Conservation (phyloP, 495 filamentous ascomycete genomes). For the Hyaloscypha bicolor region DNA sequence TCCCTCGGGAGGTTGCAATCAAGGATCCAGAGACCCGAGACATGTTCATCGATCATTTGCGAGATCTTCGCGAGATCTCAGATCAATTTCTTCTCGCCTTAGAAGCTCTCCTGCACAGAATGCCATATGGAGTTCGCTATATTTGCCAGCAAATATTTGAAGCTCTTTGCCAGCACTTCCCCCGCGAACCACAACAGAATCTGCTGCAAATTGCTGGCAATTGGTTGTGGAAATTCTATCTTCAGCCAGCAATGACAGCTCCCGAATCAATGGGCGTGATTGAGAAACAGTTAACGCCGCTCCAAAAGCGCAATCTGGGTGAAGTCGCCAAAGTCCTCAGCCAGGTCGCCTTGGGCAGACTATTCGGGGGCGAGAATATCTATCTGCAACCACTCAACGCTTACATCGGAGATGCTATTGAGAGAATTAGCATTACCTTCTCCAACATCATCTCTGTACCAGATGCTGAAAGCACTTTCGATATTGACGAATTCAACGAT, state of each 20-base stretch:
- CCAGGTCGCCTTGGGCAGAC: slow-evolving; percentile 80
- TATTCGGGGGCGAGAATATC: slow-evolving; percentile 92
- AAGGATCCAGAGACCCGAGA: slow-evolving; percentile 88
- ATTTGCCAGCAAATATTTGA: slow-evolving; percentile 87
- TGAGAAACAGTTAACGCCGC: slow-evolving; percentile 81
- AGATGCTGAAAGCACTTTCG: slow-evolving; percentile 86
- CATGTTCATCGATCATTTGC: slow-evolving; percentile 89
- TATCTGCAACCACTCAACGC: slow-evolving; percentile 93
- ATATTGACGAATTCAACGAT: slow-evolving; percentile 98
- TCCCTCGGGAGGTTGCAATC: slow-evolving; percentile 90
- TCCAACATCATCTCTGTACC: slow-evolving; percentile 75
- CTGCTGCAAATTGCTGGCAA: slow-evolving; percentile 83
- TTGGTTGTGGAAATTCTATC: slow-evolving; percentile 93
- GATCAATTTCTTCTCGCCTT: slow-evolving; percentile 82
- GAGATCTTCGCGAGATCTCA: slow-evolving; percentile 89
- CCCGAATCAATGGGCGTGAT: slow-evolving; percentile 90
- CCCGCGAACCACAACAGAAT: slow-evolving; percentile 73
- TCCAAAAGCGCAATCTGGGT: slow-evolving; percentile 89
- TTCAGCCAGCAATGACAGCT: slow-evolving; percentile 82
- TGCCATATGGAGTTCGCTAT: slow-evolving; percentile 93
- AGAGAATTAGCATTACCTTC: slow-evolving; percentile 76
- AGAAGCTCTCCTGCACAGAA: slow-evolving; percentile 79
- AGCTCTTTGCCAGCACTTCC: slow-evolving; percentile 71
- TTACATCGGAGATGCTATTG: slow-evolving; percentile 84
- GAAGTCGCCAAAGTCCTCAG: slow-evolving; percentile 90